Conservation (phyloP, 1,284 basidiomycete genomes). For the Porogramme epimiltina region DNA sequence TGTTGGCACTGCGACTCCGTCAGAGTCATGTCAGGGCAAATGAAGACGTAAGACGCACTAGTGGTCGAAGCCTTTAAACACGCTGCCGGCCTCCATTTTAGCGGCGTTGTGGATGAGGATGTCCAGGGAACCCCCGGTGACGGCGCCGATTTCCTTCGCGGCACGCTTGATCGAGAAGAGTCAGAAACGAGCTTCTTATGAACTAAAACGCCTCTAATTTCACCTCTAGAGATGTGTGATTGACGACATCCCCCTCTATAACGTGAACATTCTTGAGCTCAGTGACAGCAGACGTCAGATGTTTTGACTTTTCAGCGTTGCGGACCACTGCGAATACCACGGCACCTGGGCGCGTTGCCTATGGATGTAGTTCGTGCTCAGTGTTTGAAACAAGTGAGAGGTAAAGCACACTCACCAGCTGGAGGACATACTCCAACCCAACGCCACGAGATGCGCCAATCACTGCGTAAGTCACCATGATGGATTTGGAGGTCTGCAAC, state of each 20-base stretch:
- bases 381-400: too few relatives aligned
- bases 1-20: too few relatives aligned
- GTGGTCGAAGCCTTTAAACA: neutral
- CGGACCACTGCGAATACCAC: conserved; percentile 2
- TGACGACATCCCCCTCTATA: conserved; percentile 24
- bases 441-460: too few relatives aligned
- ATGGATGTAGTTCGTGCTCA: too few relatives aligned
- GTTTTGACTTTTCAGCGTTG: neutral
- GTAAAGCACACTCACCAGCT: too few relatives aligned
- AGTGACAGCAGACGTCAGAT: neutral
- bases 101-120: conserved; percentile 33
- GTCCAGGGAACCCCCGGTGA: conserved; percentile 29
- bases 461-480: too few relatives aligned
- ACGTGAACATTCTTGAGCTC: conserved; percentile 17
- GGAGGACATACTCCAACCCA: too few relatives aligned
- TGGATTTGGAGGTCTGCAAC: too few relatives aligned
- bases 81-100: conserved; percentile 1
- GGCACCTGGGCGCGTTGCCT: neutral
- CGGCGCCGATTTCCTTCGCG: conserved; percentile 15
- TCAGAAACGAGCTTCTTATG: too few relatives aligned
- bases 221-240: too few relatives aligned
- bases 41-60: neutral
- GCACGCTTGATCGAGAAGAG: neutral
- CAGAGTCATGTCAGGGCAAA: neutral
- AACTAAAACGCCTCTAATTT: too few relatives aligned